A percentile compares a stretch with the other conserved stretches of the same genome.
These are phyloP conservation scores for Crinitomyces ghanaensis DNA, from an alignment of 805 yeast species.

Conservation along the genomic window DNA sequence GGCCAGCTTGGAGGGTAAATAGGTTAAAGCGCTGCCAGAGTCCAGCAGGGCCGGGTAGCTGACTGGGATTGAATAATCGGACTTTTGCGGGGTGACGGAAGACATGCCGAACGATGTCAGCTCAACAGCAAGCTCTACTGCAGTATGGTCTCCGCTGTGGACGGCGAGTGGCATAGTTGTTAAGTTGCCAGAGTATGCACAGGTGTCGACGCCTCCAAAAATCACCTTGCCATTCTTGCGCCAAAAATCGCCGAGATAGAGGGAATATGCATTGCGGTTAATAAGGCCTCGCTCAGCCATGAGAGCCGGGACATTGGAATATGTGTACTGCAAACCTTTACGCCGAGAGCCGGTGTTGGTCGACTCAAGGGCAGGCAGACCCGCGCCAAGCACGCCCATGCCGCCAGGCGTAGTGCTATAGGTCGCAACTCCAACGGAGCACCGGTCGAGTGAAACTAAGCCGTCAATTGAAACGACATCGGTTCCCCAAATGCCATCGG, in stretches of 20 bases:
- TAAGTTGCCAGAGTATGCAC: constrained; percentile 31
- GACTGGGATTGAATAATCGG: constrained; percentile 5
- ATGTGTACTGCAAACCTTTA: constrained; percentile 23
- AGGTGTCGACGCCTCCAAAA: constrained; percentile 36
- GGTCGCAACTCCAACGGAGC: constrained; percentile 70
- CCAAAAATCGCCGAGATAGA: constrained; percentile 29
- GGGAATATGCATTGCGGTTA: constrained; percentile 32
- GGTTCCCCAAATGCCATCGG: constrained; percentile 44
- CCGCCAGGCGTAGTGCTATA: constrained; percentile 61
- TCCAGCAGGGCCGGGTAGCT: constrained; percentile 37
- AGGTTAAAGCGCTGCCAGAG: constrained; percentile 43
- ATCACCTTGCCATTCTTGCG: constrained; percentile 28
- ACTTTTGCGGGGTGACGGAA: constrained; percentile 2
- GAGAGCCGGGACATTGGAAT: constrained; percentile 54
- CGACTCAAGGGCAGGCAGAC: constrained; percentile 24
- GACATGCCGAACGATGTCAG: constrained; percentile 7
- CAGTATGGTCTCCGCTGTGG: constrained; percentile 6
- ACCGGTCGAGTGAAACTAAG: constrained; percentile 36
- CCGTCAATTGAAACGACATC: constrained; percentile 48
- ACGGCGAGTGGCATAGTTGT: constrained; percentile 24
- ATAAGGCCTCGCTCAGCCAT: constrained; percentile 38
- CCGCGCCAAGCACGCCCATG: constrained; percentile 42
- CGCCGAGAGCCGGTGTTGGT: constrained; percentile 11
- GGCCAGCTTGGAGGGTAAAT: constrained; percentile 32
- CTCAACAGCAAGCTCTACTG: constrained; percentile 4